Percentiles rank a stretch among this genome's conserved stretches.
Evolutionary conservation across 371 early-diverging fungal species (phyloP).

Genomic region (Mortierella sp.): DNA sequence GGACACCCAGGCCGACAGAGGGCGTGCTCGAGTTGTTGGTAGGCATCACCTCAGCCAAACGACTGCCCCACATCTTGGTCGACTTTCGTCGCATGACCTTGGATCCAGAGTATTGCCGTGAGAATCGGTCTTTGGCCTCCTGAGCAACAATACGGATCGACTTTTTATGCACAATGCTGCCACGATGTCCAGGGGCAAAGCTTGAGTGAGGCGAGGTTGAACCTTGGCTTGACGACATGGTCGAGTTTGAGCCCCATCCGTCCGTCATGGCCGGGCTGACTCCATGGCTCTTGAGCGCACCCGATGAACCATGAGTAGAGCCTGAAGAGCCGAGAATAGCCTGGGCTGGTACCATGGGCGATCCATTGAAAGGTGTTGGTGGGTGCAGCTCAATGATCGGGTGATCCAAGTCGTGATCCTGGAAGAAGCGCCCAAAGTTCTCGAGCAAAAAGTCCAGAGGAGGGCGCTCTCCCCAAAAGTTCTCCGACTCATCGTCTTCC

Average conservation of each 20-base stretch:
- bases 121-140: constrained; percentile 65
- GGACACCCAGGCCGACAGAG: constrained; percentile 37
- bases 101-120: constrained; percentile 57
- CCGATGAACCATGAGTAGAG: constrained; percentile 24
- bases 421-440: constrained; percentile 83
- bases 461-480: constrained; percentile 82
- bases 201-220: constrained; percentile 26
- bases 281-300: constrained; percentile 34
- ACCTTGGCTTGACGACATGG: constrained; percentile 42
- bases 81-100: constrained; percentile 66
- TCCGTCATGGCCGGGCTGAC: constrained; percentile 42
- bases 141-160: constrained; percentile 73
- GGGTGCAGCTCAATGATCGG: constrained; percentile 73
- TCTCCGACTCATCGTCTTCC: constrained; percentile 58
- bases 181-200: constrained; percentile 35
- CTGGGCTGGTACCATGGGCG: constrained; percentile 32
- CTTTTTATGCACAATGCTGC: constrained; percentile 64
- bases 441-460: constrained; percentile 81
- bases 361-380: constrained; percentile 38
- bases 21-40: constrained; percentile 59
- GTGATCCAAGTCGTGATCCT: constrained; percentile 82
- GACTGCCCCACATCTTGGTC: constrained; percentile 78
- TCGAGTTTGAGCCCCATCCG: constrained; percentile 57
- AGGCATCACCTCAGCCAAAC: constrained; percentile 71
- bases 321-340: constrained; percentile 35